phyloP scores from a whole-genome alignment of 176 grass and related monocot species.

The Oryza glaberrima region DNA sequence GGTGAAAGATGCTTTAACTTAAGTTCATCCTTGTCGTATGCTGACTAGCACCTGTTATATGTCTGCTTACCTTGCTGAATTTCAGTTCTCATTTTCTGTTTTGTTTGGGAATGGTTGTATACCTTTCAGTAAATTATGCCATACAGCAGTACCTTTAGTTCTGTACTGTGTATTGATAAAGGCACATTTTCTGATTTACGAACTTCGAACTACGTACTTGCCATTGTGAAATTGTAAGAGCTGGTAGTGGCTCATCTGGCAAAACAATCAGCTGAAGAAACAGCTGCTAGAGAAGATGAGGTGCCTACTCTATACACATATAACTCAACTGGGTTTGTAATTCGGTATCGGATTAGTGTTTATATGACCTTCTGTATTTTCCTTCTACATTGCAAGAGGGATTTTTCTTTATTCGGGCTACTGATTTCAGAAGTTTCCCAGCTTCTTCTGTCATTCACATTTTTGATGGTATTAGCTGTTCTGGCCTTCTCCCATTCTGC shows the following conservation, averaged over 20 bases:
- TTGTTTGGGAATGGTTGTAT: not conserved
- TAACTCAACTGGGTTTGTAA: not conserved
- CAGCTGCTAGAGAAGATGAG: not conserved
- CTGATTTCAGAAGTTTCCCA: not conserved
- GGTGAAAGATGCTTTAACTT: not conserved
- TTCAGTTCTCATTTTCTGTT: not conserved
- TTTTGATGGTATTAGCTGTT: not conserved
- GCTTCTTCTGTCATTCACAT: not conserved
- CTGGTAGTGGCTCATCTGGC: not conserved
- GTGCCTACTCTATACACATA: not conserved
- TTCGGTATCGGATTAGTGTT: not conserved
- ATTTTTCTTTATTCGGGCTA: not conserved
- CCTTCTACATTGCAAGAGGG: not conserved
- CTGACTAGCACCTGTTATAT: conserved; percentile 20
- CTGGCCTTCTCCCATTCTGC: not conserved
- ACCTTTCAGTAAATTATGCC: conserved; percentile 1
- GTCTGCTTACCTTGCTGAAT: not conserved
- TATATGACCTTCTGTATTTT: conserved; percentile 4
- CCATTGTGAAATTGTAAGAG: not conserved
- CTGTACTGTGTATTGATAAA: conserved; percentile 17
- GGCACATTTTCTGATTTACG: not conserved
- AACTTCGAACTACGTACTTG: not conserved
- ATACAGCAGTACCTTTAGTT: not conserved
- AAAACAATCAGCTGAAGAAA: conserved; percentile 4
- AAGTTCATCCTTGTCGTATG: conserved; percentile 20